Percentiles rank a stretch among this genome's conserved stretches.
phyloP scores from a whole-genome alignment of 2,329 filamentous ascomycete genomes.

The Trichothecium sympodiale region DNA sequence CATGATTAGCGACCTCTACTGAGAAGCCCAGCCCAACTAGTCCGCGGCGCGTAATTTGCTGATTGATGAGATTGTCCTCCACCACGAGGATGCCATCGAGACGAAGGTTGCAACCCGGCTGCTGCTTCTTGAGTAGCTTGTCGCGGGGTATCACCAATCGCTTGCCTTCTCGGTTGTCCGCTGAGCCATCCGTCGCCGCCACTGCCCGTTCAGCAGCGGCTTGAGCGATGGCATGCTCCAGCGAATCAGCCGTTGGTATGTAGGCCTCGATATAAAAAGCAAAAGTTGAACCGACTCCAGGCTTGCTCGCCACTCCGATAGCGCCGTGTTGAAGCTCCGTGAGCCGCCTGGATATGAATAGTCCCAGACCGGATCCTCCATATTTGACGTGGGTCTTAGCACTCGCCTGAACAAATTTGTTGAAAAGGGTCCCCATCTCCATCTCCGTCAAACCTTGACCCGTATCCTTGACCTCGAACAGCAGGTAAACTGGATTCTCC shows the following conservation, averaged over 20 bases:
- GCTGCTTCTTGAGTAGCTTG: neutral
- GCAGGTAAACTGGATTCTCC: slow-evolving; percentile 48
- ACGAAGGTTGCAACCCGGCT: slow-evolving; percentile 15
- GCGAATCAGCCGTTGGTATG: slow-evolving; percentile 26
- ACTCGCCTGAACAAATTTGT: slow-evolving; percentile 69
- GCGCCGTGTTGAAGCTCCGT: slow-evolving; percentile 72
- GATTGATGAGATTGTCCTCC: slow-evolving; percentile 52
- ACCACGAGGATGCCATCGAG: slow-evolving; percentile 40
- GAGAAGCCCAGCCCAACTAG: slow-evolving; percentile 37
- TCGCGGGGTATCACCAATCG: slow-evolving; percentile 1
- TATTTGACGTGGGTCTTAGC: slow-evolving; percentile 69
- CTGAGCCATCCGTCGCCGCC: slow-evolving; percentile 12
- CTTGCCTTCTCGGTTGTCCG: slow-evolving; percentile 2
- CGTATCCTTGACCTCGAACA: slow-evolving; percentile 67
- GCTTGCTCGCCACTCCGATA: slow-evolving; percentile 61
- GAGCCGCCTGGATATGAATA: slow-evolving; percentile 71
- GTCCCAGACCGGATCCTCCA: slow-evolving; percentile 65
- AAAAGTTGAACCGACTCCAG: slow-evolving; percentile 63
- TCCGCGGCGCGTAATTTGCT: slow-evolving; percentile 41
- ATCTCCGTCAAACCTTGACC: slow-evolving; percentile 61
- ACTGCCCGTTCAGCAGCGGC: slow-evolving; percentile 21
- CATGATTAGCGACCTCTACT: slow-evolving; percentile 45
- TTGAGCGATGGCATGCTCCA: slow-evolving; percentile 27
- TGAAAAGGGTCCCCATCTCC: slow-evolving; percentile 65
- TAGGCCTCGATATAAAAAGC: slow-evolving; percentile 60